Evolutionary conservation across 148 eudicot species (phyloP).

Genomic region (Amaranthus cruentus): DNA sequence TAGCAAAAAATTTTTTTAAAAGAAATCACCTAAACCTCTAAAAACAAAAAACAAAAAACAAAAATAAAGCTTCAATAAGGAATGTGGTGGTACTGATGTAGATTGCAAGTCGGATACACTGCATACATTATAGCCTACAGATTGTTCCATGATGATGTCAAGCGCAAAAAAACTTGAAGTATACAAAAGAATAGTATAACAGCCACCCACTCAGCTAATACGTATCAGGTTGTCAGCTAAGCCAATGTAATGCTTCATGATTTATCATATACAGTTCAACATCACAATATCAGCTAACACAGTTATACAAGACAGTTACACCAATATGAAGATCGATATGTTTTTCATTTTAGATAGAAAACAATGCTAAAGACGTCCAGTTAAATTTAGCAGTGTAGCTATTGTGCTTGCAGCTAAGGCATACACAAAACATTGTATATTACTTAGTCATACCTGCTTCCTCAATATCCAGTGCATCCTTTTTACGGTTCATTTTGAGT

Average conservation of each 20-base stretch:
- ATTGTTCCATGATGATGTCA: not conserved
- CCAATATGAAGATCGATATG: not conserved
- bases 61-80: not conserved
- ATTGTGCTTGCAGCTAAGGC: not conserved
- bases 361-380: not conserved
- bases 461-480: constrained; percentile 27
- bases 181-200: not conserved
- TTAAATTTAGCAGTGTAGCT: not conserved
- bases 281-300: not conserved
- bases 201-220: not conserved
- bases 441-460: constrained; percentile 46
- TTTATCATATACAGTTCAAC: not conserved
- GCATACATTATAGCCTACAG: not conserved
- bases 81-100: too few relatives aligned
- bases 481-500: constrained; percentile 23
- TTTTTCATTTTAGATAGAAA: not conserved
- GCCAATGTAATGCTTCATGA: not conserved
- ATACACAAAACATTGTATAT: not conserved
- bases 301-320: not conserved
- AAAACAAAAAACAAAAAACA: not conserved
- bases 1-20: not conserved
- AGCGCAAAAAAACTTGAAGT: not conserved
- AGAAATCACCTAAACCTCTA: too few relatives aligned
- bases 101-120: too few relatives aligned
- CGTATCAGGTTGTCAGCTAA: not conserved